Evolutionary conservation across 768 basidiomycete genomes (phyloP).

Genomic region (Mrakia blollopis): DNA sequence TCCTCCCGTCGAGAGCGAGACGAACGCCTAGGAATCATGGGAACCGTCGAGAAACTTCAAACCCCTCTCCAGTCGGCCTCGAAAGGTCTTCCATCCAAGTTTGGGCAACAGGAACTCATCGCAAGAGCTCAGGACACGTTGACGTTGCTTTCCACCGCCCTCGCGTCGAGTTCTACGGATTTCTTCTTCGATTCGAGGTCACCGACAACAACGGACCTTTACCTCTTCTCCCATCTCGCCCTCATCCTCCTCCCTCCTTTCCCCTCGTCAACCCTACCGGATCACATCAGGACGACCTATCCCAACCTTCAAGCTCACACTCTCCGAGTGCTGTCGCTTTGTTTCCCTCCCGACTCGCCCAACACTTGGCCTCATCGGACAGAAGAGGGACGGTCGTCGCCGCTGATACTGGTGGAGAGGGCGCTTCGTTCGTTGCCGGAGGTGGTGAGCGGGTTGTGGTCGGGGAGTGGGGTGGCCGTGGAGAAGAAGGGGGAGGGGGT

Average conservation of each 20-base stretch:
- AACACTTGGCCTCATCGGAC: constrained; percentile 20
- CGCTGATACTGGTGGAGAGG: background rate
- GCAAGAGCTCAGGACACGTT: constrained; percentile 19
- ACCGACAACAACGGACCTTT: constrained; percentile 25
- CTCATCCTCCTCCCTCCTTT: constrained; percentile 31
- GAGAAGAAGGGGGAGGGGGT: background rate
- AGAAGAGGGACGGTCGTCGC: background rate
- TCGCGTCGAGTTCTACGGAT: constrained; percentile 16
- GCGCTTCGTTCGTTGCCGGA: constrained; percentile 5
- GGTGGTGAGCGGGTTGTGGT: constrained; percentile 10
- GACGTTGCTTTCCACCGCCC: constrained; percentile 18
- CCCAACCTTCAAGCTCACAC: constrained; percentile 31
- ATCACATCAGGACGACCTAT: constrained; percentile 29
- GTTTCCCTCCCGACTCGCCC: constrained; percentile 28
- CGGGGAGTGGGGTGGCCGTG: background rate
- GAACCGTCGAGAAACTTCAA: constrained; percentile 17
- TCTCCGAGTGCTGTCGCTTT: constrained; percentile 21
- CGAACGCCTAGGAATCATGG: constrained; percentile 16
- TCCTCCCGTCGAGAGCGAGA: background rate
- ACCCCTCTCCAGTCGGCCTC: constrained; percentile 17
- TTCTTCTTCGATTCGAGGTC: constrained; percentile 21
- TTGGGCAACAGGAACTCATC: constrained; percentile 18
- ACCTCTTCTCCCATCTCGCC: constrained; percentile 28
- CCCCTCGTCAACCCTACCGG: constrained; percentile 5
- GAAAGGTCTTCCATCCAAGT: constrained; percentile 21